Evolutionary conservation across 371 early-diverging fungal genomes (phyloP), one percentile per base, ranked within the genome.

Genomic region (Chytridiales sp.): DNA sequence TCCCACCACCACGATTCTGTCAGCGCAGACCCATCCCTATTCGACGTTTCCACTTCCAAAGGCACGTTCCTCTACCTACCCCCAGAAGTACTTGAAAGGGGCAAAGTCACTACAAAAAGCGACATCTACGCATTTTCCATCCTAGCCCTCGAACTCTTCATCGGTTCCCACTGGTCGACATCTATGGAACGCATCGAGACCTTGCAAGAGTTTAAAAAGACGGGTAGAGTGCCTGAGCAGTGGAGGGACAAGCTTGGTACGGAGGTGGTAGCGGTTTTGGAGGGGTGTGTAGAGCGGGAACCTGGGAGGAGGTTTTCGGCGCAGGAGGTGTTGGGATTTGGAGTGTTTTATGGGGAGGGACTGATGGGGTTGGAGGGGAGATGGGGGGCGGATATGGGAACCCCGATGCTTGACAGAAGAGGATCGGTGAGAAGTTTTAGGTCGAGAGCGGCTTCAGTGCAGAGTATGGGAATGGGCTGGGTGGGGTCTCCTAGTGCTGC

Each of bases 51-150:
- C 36, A 51, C 51, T 9, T 34, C 32, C 38, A 34, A 51, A 47
- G 62, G 64, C 9, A 66, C 66, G 0, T 66, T 39, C 38, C 56
- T 66, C 38, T 66, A 66, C 22, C 55, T 66, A 40, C 61, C 66
- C 13, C 66, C 66, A 19, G 66, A 66, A 42, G 48, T 66, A 26
- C 43, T 58, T 6, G 47, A 52, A n/a, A 39, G 36, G 22, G 61
- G 61, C 47, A 32, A 53, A 6, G 59, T 54, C 39, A 66, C 67
- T 0, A 39, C 67, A 17, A 36, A 57, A 32, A 66, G 67, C 6
- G 89, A 89, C 69, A 85, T 89, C 22, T 89, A 84, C 53, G 85
- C 87, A 0, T 58, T 89, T 24, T 87, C 87, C 4, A 82, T 89
- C 50, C 81, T 89, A 48, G 70, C 87, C 51, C 83, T 87, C 57